Percentiles rank a stretch among this genome's conserved stretches.
Evolutionary conservation across 164 flowering plant species (phyloP).

Genomic region (Vitis amurensis): DNA sequence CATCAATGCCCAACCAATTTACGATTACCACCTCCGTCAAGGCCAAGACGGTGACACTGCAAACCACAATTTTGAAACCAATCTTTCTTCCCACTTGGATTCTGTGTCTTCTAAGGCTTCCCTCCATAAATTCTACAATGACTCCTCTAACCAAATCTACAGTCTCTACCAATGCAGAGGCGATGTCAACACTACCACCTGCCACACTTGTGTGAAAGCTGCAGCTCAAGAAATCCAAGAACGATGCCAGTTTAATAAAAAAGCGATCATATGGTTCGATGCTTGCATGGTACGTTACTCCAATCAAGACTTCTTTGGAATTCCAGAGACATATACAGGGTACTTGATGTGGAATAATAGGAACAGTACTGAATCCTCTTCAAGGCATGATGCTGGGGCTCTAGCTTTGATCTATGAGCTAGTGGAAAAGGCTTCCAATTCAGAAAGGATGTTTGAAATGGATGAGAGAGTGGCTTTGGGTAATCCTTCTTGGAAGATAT

Average conservation of each 20-base stretch:
- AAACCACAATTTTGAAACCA: background rate
- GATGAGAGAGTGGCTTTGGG: too few relatives aligned
- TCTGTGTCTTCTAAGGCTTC: slow-evolving; percentile 16
- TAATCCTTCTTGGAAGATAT: too few relatives aligned
- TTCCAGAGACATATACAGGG: background rate
- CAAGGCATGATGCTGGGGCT: too few relatives aligned
- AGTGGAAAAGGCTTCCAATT: too few relatives aligned
- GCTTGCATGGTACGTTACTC: slow-evolving; percentile 28
- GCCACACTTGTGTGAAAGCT: slow-evolving; percentile 16
- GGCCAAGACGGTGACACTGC: slow-evolving; percentile 1
- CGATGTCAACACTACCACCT: slow-evolving; percentile 12
- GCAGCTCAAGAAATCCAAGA: slow-evolving; percentile 10
- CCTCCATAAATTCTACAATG: slow-evolving; percentile 11
- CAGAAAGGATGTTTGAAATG: too few relatives aligned
- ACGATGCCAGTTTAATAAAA: slow-evolving; percentile 2
- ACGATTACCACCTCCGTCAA: slow-evolving; percentile 2
- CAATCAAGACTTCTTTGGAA: slow-evolving; percentile 3
- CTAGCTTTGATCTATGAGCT: too few relatives aligned
- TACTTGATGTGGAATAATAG: background rate
- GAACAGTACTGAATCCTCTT: background rate
- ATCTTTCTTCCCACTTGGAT: slow-evolving; percentile 5
- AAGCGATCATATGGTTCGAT: slow-evolving; percentile 28
- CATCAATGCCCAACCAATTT: slow-evolving; percentile 7
- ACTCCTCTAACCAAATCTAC: slow-evolving; percentile 7
- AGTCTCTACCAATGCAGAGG: slow-evolving; percentile 24